A percentile compares a stretch with the other conserved stretches of the same genome.
phyloP scores from a whole-genome alignment of 1,139 yeast species.

The Ogataea hybrid region DNA sequence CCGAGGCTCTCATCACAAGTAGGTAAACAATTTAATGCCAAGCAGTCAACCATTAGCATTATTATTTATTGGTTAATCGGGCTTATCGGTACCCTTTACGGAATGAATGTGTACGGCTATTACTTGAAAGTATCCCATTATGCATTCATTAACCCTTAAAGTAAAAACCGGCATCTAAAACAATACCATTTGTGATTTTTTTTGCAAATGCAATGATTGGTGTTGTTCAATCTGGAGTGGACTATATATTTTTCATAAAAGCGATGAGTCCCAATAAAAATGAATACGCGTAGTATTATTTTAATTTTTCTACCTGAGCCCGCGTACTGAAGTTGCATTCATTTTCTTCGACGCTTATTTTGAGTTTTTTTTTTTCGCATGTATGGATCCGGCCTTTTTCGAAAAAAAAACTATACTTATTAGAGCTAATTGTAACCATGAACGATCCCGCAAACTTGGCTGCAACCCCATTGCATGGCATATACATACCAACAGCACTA shows the following conservation, averaged over 20 bases:
- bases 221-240: neutral
- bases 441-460: constrained; percentile 10
- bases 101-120: neutral
- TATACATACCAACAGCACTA: constrained; percentile 63
- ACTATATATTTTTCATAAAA: neutral
- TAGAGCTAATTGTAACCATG: neutral
- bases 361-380: too few species aligned
- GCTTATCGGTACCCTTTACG: neutral
- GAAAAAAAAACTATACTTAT: neutral
- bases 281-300: too few species aligned
- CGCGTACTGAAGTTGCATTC: too few species aligned
- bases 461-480: constrained; percentile 57
- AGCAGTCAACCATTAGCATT: neutral
- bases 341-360: too few species aligned
- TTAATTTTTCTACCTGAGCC: too few species aligned
- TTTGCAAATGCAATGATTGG: neutral
- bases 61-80: neutral
- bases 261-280: too few species aligned
- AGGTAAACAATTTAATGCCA: neutral
- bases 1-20: neutral
- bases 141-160: neutral
- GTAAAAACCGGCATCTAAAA: neutral
- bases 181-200: neutral
- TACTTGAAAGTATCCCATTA: neutral
- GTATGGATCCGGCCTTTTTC: too few species aligned